Evolutionary conservation across 768 basidiomycete genomes (phyloP), one percentile per base, ranked within the genome.

Genomic region (Termitomyces titanicus): DNA sequence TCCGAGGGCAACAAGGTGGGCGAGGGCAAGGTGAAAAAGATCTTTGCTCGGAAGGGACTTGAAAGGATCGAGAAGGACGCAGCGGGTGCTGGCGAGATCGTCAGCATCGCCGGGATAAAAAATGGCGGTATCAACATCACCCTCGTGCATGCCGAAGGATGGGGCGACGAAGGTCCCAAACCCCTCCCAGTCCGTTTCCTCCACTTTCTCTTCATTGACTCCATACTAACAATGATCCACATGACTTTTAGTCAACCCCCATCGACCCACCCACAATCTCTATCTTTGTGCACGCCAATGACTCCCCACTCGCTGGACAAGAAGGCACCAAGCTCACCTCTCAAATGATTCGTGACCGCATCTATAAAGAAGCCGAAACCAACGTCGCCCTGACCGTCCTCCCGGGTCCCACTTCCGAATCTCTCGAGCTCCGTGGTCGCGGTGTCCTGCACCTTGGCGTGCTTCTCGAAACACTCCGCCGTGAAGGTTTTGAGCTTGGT

Each of bases 191-290:
- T 74, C 54, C 2, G 69, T 69, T 22, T 7, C 24, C n/a, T 22
- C 15, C 15, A 3, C 13, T n/a, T n/a, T n/a, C n/a, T n/a, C 12
- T 18, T 9, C n/a, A 3, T 5, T 18, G n/a, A 18, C 29, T 11
- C n/a, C 25, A 22, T 25, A 22, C 27, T 34, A 22, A 54, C 15
- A 10, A 13, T 15, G 2, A 43, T 12, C 9, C 29, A 0, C 5
- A 24, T 15, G 12, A 3, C n/a, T 31, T 5, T 34, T 44, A 64
- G 61, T 63, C 78, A 2, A 78, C 78, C 0, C 79, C 78, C 31
- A 80, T 80, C 29, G 78, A 79, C 63, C 78, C 79, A 1, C 79
- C 78, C 0, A 80, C 78, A 7, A 79, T 80, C 57, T 78, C 76
- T 20, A 72, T 78, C 59, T 70, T 75, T 47, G 66, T 80, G 2